Evolutionary conservation across 176 grass and related monocot species (phyloP), one percentile per base, ranked within the genome.

Genomic region (Thinopyrum elongatum): DNA sequence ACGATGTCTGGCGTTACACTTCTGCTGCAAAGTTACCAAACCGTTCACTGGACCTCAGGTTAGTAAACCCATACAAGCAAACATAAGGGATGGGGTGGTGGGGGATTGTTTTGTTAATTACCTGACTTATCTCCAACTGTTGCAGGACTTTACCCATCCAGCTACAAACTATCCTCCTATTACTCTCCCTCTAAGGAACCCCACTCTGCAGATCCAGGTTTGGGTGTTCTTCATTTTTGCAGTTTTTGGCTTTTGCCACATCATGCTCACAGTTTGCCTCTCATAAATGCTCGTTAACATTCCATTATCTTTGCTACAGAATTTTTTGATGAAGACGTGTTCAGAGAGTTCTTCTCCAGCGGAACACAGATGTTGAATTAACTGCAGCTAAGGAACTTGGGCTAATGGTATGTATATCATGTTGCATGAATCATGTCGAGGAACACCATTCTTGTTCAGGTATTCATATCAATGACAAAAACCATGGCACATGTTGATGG

Each of bases 171-270:
- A 22, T 55, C 74, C 74, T 89, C 86, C 88, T 72, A 38, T 81
- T 87, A 84, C 84, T 60, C 83, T 83, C 38, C 93, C 93, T 26
- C 36, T 95, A 34, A 60, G 81, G 78, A 87, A 55, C 75, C 74
- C 59, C 62, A 80, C 77, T 85, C 72, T 36, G 66, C 72, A 81
- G 65, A 93, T 84, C 66, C 88, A 91, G 86, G 93, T 95, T 89
- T 46, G 74, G 41, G 8, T 66, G 12, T 57, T 61, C 19, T 66
- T 88, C 13, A 17, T 62, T 85, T 49, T 77, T 87, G 4, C 29
- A 25, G 42, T 53, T 81, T 84, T 53, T 53, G 49, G 16, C 49
- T 53, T 53, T 39, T 33, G 47, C 31, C 19, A 5, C 42, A 60
- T 38, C 21, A 23, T 89, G 21, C 9, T 23, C 27, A 26, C 13